Percentiles rank a stretch among this genome's conserved stretches.
These are phyloP conservation scores for Xylaria bambusicola DNA, from an alignment of 495 filamentous ascomycete species.

Conservation along the genomic window DNA sequence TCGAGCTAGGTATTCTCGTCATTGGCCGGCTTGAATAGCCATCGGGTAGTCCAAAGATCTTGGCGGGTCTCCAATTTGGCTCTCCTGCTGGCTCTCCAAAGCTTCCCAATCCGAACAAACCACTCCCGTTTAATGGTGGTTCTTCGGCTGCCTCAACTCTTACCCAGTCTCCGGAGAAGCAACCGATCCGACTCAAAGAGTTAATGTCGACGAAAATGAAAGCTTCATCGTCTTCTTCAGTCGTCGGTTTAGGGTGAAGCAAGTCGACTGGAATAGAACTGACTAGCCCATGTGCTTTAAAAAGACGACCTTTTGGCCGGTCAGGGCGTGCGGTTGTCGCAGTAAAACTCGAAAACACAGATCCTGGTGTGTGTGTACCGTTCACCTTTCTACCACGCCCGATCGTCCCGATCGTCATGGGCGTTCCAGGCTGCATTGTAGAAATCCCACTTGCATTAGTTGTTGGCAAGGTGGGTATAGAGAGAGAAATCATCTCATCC, in stretches of 20 bases:
- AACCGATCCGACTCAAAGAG: constrained; percentile 82
- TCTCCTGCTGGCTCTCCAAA: constrained; percentile 54
- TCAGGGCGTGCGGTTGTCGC: constrained; percentile 72
- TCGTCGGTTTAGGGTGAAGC: constrained; percentile 76
- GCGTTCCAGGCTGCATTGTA: constrained; percentile 69
- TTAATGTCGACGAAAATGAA: constrained; percentile 86
- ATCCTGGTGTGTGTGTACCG: constrained; percentile 74
- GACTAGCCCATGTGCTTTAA: constrained; percentile 78
- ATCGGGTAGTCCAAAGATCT: constrained; percentile 85
- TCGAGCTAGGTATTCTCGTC: constrained; percentile 54
- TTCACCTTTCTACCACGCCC: constrained; percentile 58
- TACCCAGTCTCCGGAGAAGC: constrained; percentile 99
- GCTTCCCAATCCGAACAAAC: constrained; percentile 56
- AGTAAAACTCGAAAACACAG: constrained; percentile 82
- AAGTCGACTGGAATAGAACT: constrained; percentile 72
- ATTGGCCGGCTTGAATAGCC: constrained; percentile 57
- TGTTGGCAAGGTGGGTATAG: constrained; percentile 72
- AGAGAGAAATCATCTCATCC: constrained; percentile 82
- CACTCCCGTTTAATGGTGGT: constrained; percentile 60
- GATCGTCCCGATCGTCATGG: constrained; percentile 55
- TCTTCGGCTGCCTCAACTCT: constrained; percentile 72
- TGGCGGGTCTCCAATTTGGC: constrained; percentile 67
- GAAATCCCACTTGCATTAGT: constrained; percentile 69
- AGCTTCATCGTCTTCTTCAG: constrained; percentile 81
- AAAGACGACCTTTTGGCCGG: constrained; percentile 58